Conservation (phyloP, 345 rosid genomes). For the rapeseed (Brassica napus) region Da-Ae NC_063450.1:54556001-54556500, state of each 20-base stretch:
- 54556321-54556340: neutral
- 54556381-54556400: neutral
- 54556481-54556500: too few species aligned
- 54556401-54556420: neutral
- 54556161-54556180: neutral
- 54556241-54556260: neutral
- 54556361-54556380: neutral
- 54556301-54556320: neutral
- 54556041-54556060: neutral
- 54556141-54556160: neutral
- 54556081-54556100: neutral
- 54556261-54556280: neutral
- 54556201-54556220: neutral
- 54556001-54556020: conserved; percentile 8
- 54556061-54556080: neutral
- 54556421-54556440: neutral
- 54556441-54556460: too few species aligned
- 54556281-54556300: neutral
- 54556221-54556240: neutral
- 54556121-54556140: neutral
- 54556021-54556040: neutral
- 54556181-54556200: neutral
- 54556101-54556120: neutral
- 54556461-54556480: too few species aligned
- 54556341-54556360: neutral